These are phyloP conservation scores for Mantamonas sphyraenae DNA, from an alignment of 78 protist species.

Conservation along the genomic window DNA sequence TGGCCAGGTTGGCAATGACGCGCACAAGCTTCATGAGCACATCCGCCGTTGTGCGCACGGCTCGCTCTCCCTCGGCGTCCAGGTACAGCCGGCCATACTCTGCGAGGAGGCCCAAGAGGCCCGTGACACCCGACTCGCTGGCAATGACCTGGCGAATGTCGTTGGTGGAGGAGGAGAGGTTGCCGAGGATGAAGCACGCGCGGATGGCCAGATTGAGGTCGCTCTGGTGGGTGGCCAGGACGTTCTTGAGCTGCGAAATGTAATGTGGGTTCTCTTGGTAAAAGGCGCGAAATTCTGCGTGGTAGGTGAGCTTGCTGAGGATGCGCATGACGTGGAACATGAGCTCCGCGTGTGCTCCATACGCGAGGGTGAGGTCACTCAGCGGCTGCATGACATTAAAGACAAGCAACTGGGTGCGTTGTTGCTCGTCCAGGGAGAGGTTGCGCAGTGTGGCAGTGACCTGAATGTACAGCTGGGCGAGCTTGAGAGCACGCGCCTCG, in stretches of 20 bases:
- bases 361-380: not conserved
- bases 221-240: not conserved
- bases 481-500: not conserved
- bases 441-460: conserved; percentile 2
- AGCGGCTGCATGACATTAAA: not conserved
- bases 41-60: not conserved
- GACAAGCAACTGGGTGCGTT: not conserved
- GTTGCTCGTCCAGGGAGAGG: not conserved
- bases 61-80: not conserved
- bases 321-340: conserved; percentile 2
- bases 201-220: not conserved
- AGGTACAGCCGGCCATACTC: not conserved
- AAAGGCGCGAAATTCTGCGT: not conserved
- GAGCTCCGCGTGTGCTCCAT: not conserved
- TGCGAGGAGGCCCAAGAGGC: too few relatives aligned
- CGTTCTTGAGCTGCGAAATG: not conserved
- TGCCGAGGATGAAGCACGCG: conserved; percentile 13
- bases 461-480: not conserved
- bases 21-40: conserved; percentile 8
- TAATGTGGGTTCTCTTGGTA: not conserved
- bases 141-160: not conserved
- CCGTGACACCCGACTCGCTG: too few relatives aligned
- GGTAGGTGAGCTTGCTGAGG: conserved; percentile 9
- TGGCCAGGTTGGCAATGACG: conserved; percentile 5
- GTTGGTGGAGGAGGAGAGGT: not conserved